Evolutionary conservation across 2,329 filamentous ascomycete species (phyloP), one percentile per base, ranked within the genome.

Genomic region (Penicillium brasilianum): DNA sequence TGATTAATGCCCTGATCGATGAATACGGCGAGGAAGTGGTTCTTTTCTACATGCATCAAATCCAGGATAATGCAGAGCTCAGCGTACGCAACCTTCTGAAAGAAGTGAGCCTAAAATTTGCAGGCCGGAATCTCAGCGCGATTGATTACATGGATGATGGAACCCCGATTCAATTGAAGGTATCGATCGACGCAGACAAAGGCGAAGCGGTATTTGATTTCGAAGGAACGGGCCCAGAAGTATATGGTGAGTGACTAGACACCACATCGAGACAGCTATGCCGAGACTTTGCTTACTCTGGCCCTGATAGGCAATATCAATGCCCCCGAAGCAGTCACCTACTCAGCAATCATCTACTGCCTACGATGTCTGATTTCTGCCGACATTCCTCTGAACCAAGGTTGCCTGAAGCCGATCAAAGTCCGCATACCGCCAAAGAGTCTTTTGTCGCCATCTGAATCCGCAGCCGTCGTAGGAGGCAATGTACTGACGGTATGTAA

Each of bases 101-200:
- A 71, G 80, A 85, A 20, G 87, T 93, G 25, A 85, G 86, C 69
- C 83, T 83, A 60, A 83, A 85, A 37, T 90, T 91, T 66, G 49
- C 59, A 14, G 88, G 88, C 4, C 83, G 84, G 56, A 85, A 89
- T 34, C 83, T 93, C 1, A 83, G 82, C 2, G 89, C 91, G 0
- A 80, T 88, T 9, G 91, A 95, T 70, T 90, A 87, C 76, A 94
- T 93, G 89, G 91, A 95, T 68, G 90, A 94, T 69, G 91, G 91
- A 32, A 90, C 85, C n/a, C 89, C 90, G 0, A 93, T 94, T 68
- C 82, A 86, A 52, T 82, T 94, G 11, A 87, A 87, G 60, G 84
- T 95, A 3, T 86, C 85, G 0, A 93, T 95, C 62, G 85, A 93
- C 71, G 83, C 84, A 10, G 66, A 67, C 2, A 87, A 88, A 46